phyloP scores from a whole-genome alignment of 176 grass and related monocot genomes.

The Cymbopogon citratus region DNA sequence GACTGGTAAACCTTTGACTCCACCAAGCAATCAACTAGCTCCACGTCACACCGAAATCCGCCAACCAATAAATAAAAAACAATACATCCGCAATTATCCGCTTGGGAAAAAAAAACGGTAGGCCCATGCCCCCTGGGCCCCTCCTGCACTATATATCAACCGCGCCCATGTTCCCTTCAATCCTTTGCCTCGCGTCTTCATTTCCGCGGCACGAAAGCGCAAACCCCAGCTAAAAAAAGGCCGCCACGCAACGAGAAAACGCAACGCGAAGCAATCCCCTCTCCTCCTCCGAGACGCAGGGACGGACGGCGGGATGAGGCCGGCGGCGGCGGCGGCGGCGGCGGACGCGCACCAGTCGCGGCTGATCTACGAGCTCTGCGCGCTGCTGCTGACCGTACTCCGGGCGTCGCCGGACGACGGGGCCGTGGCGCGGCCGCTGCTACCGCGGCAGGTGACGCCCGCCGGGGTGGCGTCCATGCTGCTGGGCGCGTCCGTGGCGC shows the following conservation, averaged over 20 bases:
- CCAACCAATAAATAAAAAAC: background rate
- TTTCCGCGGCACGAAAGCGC: background rate
- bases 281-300: background rate
- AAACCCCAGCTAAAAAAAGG: background rate
- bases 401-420: slow-evolving; percentile 14
- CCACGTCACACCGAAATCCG: background rate
- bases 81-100: slow-evolving; percentile 15
- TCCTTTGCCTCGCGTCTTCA: background rate
- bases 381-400: slow-evolving; percentile 46
- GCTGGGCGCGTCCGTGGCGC: slow-evolving; percentile 70
- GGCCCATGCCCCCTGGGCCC: background rate
- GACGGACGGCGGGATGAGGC: slow-evolving; percentile 27
- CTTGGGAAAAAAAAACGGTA: background rate
- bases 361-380: slow-evolving; percentile 70
- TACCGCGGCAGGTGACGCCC: slow-evolving; percentile 45
- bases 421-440: background rate
- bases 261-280: background rate
- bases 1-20: background rate
- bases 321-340: slow-evolving; percentile 8
- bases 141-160: slow-evolving; percentile 13
- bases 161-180: background rate
- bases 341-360: slow-evolving; percentile 45
- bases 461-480: slow-evolving; percentile 67
- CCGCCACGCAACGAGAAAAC: background rate
- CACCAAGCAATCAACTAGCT: background rate